These are phyloP conservation scores for Orychophragmus violaceus DNA, from an alignment of 345 rosid genomes.

Conservation along the genomic window DNA sequence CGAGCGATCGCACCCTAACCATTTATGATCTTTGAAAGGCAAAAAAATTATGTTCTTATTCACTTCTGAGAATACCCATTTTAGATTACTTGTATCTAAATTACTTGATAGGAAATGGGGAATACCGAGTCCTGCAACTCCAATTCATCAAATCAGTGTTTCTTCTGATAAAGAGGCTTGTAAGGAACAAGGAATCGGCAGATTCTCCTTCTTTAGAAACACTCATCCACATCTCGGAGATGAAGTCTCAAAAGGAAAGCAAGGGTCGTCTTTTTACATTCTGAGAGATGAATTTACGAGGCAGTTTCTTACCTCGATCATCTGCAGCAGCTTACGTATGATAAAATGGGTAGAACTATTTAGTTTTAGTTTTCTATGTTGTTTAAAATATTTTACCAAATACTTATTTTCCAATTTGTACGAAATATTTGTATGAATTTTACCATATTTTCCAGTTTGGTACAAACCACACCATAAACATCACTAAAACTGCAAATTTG, in stretches of 20 bases:
- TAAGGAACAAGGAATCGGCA: conserved; percentile 19
- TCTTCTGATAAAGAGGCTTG: conserved; percentile 26
- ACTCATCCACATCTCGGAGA: conserved; percentile 41
- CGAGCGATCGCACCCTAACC: conserved; percentile 70
- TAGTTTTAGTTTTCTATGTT: too few species aligned
- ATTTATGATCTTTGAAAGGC: conserved; percentile 85
- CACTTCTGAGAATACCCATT: too few species aligned
- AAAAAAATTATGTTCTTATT: too few species aligned
- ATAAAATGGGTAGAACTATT: conserved; percentile 80
- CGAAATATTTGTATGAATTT: too few species aligned
- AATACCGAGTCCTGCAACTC: conserved; percentile 49
- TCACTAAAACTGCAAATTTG: too few species aligned
- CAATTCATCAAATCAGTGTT: conserved; percentile 47
- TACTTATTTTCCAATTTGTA: too few species aligned
- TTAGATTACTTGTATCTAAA: conserved; percentile 32
- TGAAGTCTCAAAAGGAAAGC: conserved; percentile 21
- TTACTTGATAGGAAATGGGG: conserved; percentile 73
- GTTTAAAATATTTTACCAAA: too few species aligned
- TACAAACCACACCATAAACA: too few species aligned
- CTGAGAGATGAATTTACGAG: conserved; percentile 69
- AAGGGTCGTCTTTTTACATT: conserved; percentile 58
- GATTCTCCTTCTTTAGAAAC: conserved; percentile 34
- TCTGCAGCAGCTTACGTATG: conserved; percentile 33
- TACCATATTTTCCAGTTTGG: too few species aligned
- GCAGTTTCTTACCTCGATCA: conserved; percentile 37